Conservation (phyloP, 257 asterid genomes). For the Verbascum thapsus region DNA sequence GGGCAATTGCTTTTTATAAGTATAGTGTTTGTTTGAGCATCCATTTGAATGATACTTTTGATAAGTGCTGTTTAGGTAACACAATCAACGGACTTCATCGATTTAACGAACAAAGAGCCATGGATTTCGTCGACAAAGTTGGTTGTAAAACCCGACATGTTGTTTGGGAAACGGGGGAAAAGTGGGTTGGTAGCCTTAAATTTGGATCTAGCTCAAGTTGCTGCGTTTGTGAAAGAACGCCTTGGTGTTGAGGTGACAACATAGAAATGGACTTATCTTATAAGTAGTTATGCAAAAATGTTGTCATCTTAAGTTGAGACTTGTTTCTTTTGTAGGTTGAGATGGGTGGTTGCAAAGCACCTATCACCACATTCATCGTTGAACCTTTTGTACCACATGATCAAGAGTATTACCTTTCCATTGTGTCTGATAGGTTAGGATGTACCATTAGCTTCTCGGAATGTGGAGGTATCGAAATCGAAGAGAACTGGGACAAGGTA, state of each 20-base stretch:
- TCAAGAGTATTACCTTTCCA: slow-evolving; percentile 78
- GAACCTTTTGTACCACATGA: slow-evolving; percentile 94
- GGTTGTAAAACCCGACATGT: slow-evolving; percentile 95
- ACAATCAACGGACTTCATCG: slow-evolving; percentile 69
- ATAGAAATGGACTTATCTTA: slow-evolving; percentile 8
- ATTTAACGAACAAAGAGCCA: slow-evolving; percentile 75
- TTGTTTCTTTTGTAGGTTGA: slow-evolving; percentile 59
- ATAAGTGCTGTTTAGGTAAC: slow-evolving; percentile 50
- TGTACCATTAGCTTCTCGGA: slow-evolving; percentile 86
- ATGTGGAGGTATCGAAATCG: slow-evolving; percentile 95
- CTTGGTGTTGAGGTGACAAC: slow-evolving; percentile 82
- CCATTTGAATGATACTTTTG: slow-evolving; percentile 13
- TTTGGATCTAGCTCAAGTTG: slow-evolving; percentile 80
- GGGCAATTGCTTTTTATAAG: background rate
- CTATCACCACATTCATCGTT: slow-evolving; percentile 86
- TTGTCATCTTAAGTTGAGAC: slow-evolving; percentile 29
- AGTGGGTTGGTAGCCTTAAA: slow-evolving; percentile 90
- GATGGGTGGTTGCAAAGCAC: slow-evolving; percentile 97
- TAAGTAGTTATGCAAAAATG: slow-evolving; percentile 22
- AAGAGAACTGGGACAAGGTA: slow-evolving; percentile 98
- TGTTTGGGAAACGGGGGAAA: slow-evolving; percentile 94
- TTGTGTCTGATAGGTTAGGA: slow-evolving; percentile 90
- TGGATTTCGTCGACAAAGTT: slow-evolving; percentile 87
- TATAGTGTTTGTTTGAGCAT: slow-evolving; percentile 14
- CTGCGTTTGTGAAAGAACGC: slow-evolving; percentile 81